These are phyloP conservation scores for Trametes cingulata DNA, from an alignment of 768 basidiomycete species.

Conservation along the genomic window DNA sequence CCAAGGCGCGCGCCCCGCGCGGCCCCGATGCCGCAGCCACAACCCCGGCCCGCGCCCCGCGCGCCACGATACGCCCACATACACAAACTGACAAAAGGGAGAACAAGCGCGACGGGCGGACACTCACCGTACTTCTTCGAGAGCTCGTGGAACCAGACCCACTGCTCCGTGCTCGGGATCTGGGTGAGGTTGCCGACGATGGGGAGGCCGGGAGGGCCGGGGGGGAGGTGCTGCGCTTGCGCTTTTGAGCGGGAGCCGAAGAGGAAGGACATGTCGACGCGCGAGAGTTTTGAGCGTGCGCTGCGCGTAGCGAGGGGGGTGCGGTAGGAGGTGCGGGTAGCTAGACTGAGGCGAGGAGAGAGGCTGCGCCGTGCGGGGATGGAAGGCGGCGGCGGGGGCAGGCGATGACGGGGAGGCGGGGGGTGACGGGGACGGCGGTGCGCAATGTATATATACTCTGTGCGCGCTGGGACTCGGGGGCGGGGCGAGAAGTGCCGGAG, in stretches of 20 bases:
- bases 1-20: background rate
- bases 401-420: background rate
- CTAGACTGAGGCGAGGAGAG: background rate
- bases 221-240: slow-evolving; percentile 31
- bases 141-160: slow-evolving; percentile 17
- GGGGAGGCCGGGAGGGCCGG: slow-evolving; percentile 34
- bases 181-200: slow-evolving; percentile 37
- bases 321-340: background rate
- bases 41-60: background rate
- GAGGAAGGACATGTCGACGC: slow-evolving; percentile 1
- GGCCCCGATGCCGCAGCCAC: slow-evolving; percentile 3
- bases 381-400: background rate
- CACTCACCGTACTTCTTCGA: slow-evolving; percentile 19
- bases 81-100: background rate
- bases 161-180: slow-evolving; percentile 23
- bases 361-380: background rate
- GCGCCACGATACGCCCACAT: background rate
- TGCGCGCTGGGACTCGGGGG: background rate
- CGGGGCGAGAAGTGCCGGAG: background rate
- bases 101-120: background rate
- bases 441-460: background rate
- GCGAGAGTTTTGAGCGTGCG: background rate
- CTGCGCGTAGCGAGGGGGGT: background rate
- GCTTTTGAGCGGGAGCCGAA: slow-evolving; percentile 11
- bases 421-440: background rate